Evolutionary conservation across 2,329 filamentous ascomycete species (phyloP).

Genomic region (Aspergillus ochraceus): DNA sequence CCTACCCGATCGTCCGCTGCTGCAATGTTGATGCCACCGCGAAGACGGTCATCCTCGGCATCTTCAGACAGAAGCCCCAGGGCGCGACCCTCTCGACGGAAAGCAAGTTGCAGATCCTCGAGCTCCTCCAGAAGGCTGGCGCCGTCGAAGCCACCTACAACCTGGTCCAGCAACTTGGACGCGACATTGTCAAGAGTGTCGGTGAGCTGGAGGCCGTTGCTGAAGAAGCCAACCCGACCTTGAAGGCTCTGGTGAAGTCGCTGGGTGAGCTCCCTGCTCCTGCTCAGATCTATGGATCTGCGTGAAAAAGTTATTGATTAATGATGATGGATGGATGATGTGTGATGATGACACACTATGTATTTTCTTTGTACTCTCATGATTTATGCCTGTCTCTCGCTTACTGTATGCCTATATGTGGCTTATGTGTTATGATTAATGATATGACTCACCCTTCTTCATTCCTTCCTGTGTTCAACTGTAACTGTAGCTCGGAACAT

Average conservation of each 20-base stretch:
- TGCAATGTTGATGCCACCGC: constrained; percentile 5
- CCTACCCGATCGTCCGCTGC: constrained; percentile 32
- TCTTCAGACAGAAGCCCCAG: constrained; percentile 13
- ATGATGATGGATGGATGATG: neutral
- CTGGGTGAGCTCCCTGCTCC: constrained; percentile 11
- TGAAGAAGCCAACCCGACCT: constrained; percentile 8
- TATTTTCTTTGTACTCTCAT: constrained; percentile 1
- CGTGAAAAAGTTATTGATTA: neutral
- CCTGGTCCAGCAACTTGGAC: constrained; percentile 10
- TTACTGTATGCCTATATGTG: neutral
- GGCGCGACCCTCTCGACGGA: constrained; percentile 6
- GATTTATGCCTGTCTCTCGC: neutral
- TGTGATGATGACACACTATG: neutral
- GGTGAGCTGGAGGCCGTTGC: constrained; percentile 9
- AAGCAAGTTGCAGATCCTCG: constrained; percentile 12
- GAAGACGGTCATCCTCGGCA: constrained; percentile 11
- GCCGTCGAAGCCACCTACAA: constrained; percentile 12
- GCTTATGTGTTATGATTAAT: neutral
- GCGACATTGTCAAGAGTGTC: constrained; percentile 7
- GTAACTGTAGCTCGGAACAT: neutral
- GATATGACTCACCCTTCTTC: neutral
- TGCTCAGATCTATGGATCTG: neutral
- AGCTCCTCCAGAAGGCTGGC: constrained; percentile 10
- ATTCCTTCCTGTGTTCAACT: neutral
- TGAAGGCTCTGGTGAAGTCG: constrained; percentile 9